Conservation (phyloP, 2,329 filamentous ascomycete species). For the Dothideomycetes sp. region DNA sequence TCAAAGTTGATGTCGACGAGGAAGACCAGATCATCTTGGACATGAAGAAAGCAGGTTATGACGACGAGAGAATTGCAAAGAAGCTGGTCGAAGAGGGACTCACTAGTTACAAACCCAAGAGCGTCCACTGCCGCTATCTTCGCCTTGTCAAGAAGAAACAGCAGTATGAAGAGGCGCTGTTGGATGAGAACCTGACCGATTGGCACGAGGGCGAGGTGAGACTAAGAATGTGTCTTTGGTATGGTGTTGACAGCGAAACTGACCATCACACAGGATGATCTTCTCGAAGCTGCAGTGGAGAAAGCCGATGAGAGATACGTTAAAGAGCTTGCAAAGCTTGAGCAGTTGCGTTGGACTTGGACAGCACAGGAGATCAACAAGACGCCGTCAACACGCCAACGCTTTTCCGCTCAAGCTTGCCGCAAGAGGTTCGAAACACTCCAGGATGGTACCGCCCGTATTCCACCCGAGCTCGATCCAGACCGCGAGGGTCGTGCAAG, state of each 20-base stretch:
- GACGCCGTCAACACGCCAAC: slow-evolving; percentile 32
- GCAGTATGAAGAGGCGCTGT: slow-evolving; percentile 34
- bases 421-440: slow-evolving; percentile 34
- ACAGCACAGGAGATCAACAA: slow-evolving; percentile 27
- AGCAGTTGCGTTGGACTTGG: slow-evolving; percentile 37
- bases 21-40: slow-evolving; percentile 39
- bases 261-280: slow-evolving; percentile 31
- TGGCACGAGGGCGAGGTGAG: slow-evolving; percentile 42
- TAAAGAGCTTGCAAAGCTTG: slow-evolving; percentile 31
- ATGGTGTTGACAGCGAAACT: neutral
- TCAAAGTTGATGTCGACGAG: slow-evolving; percentile 33
- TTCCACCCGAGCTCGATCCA: slow-evolving; percentile 36
- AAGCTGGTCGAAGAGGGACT: slow-evolving; percentile 35
- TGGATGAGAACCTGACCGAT: slow-evolving; percentile 39
- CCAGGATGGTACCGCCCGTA: slow-evolving; percentile 34
- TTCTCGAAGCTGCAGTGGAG: slow-evolving; percentile 33
- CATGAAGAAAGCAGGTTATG: slow-evolving; percentile 34
- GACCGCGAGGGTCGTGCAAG: slow-evolving; percentile 30
- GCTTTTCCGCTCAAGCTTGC: slow-evolving; percentile 41
- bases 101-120: slow-evolving; percentile 37
- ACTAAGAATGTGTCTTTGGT: slow-evolving; percentile 1
- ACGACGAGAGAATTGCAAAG: slow-evolving; percentile 36
- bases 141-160: slow-evolving; percentile 37
- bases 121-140: slow-evolving; percentile 39
- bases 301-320: slow-evolving; percentile 36